Evolutionary conservation across 1,284 basidiomycete species (phyloP), one percentile per base, ranked within the genome.

Genomic region (Ceratobasidium theobromae): DNA sequence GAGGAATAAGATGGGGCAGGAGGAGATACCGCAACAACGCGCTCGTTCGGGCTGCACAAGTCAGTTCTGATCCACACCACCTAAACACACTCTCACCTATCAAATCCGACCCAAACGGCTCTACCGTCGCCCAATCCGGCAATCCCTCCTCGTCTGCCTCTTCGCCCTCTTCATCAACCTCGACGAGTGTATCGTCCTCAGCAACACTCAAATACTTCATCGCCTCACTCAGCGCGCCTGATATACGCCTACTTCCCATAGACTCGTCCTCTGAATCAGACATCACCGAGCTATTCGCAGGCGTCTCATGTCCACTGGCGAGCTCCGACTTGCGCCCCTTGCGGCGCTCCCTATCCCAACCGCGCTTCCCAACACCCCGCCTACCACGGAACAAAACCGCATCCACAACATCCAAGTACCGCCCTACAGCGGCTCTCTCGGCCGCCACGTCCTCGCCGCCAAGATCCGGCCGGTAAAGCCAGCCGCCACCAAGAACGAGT

Each of bases 351-450:
- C 68, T 55, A 70, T 77, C 79, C 84, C 87, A 88, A 0, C 86
- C 86, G 30, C 85, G 75, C 68, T 75, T 76, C 6, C 78, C 79
- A 11, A 76, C 77, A 69, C 78, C 78, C 46, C 77, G 78, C n/a
- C n/a, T n/a, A 1, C 86, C 87, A 8, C 82, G 82, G 69, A 92
- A 91, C 9, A 93, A 73, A 0, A 86, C 83, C 43, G 84, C 81
- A 70, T 92, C 88, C 1, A 92, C 90, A 1, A 84, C 79, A 71
- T 89, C 84, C 65, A 92, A 73, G 73, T 91, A 93, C 49, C 76
- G 73, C 49, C 75, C 74, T 2, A 93, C 82, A 1, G 82, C 78
- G 1, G 75, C 75, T 65, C 81, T 76, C 74, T 93, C 89, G 71
- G 80, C 81, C 58, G 52, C 72, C 51, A 93, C 75, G 32, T 86